Conservation (phyloP, 805 yeast genomes). For the Teunomyces funiuensis region DNA sequence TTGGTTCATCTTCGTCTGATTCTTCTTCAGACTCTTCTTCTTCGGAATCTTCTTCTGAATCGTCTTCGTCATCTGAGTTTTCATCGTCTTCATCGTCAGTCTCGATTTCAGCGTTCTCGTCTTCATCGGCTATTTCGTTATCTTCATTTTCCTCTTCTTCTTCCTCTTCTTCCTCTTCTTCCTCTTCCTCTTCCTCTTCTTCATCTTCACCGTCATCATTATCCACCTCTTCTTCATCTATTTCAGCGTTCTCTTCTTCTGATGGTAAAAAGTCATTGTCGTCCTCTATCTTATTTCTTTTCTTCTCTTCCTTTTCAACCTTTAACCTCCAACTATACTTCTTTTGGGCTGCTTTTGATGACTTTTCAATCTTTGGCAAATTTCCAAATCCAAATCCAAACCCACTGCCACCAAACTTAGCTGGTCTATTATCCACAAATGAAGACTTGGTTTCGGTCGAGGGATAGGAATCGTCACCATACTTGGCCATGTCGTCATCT, state of each 20-base stretch:
- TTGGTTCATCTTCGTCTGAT: constrained; percentile 28
- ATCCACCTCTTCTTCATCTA: constrained; percentile 16
- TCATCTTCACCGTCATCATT: constrained; percentile 23
- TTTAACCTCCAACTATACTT: constrained; percentile 69
- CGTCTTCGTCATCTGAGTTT: constrained; percentile 28
- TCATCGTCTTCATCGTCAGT: constrained; percentile 32
- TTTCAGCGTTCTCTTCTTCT: constrained; percentile 20
- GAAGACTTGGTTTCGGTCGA: constrained; percentile 30
- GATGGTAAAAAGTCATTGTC: constrained; percentile 57
- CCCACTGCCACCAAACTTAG: constrained; percentile 58
- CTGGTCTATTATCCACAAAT: constrained; percentile 73
- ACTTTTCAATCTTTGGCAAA: constrained; percentile 47
- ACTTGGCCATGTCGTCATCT: constrained; percentile 18
- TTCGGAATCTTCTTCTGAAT: constrained; percentile 26
- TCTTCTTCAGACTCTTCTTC: constrained; percentile 32
- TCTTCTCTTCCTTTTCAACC: constrained; percentile 40
- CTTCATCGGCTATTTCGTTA: constrained; percentile 8
- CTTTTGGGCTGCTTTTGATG: constrained; percentile 29
- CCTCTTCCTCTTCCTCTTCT: constrained; percentile 11
- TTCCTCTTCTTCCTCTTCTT: constrained; percentile 7
- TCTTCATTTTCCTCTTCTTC: constrained; percentile 11
- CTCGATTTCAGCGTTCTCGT: constrained; percentile 19
- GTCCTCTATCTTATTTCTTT: constrained; percentile 49
- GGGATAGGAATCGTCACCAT: constrained; percentile 13
- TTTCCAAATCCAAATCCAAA: constrained; percentile 69